Conservation (phyloP, 345 rosid genomes). For the Moricandia arvensis region DNA sequence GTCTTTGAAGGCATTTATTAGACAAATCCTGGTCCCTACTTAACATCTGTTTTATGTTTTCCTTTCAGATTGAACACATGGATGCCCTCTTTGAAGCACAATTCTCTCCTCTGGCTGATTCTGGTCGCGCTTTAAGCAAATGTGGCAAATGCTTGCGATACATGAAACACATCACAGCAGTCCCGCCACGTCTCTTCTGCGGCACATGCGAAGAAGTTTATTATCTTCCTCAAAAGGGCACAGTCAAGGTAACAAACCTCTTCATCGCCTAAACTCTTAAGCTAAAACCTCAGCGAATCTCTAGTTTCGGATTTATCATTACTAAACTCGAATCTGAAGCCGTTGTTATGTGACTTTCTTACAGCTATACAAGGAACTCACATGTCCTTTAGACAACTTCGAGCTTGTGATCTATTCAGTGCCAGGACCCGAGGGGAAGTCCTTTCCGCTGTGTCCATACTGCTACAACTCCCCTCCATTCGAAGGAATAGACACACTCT, state of each 20-base stretch:
- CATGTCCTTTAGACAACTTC: slow-evolving; percentile 89
- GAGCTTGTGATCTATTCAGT: slow-evolving; percentile 89
- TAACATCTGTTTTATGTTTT: neutral
- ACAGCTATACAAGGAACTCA: slow-evolving; percentile 92
- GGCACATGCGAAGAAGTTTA: slow-evolving; percentile 94
- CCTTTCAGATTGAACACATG: slow-evolving; percentile 80
- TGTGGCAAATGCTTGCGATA: slow-evolving; percentile 96
- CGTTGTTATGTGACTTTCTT: slow-evolving; percentile 9
- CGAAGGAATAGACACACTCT: slow-evolving; percentile 71
- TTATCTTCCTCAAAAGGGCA: slow-evolving; percentile 88
- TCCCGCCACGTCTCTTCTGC: slow-evolving; percentile 83
- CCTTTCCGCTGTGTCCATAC: slow-evolving; percentile 88
- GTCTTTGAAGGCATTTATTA: neutral
- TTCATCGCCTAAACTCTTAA: neutral
- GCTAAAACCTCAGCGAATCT: slow-evolving; percentile 8
- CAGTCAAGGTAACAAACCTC: slow-evolving; percentile 63
- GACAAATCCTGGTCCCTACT: neutral
- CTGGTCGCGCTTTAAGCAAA: slow-evolving; percentile 85
- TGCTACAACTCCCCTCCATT: slow-evolving; percentile 95
- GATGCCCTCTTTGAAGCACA: slow-evolving; percentile 93
- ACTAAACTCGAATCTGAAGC: neutral
- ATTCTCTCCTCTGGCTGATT: slow-evolving; percentile 80
- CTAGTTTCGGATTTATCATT: neutral
- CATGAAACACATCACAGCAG: slow-evolving; percentile 85
- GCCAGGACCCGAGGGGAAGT: slow-evolving; percentile 92